Evolutionary conservation across 2,329 filamentous ascomycete species (phyloP), one percentile per base, ranked within the genome.

Genomic region (Triangularia verruculosa): DNA sequence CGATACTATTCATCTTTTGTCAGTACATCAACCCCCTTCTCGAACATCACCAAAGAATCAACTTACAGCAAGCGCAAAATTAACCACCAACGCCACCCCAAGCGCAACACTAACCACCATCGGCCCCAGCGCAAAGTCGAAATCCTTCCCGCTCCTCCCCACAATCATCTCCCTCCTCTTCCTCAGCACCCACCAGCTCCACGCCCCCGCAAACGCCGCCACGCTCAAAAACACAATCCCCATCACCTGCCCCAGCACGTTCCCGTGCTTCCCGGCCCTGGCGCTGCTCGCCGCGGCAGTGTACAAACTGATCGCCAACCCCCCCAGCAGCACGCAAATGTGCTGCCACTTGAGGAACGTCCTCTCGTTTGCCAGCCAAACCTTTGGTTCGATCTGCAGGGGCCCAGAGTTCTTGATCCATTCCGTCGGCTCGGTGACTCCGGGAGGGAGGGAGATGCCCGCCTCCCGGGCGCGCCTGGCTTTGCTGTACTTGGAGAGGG

Each of bases 261-360:
- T 92, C n/a, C 39, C 39, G 34, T 47, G 69, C 88, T 80, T n/a
- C 6, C 91, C 91, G 0, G 4, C 3, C 11, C 15, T 39, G 11
- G 2, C n/a, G 13, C 61, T 60, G 12, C 64, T 93, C 0, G 94
- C 92, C 7, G 39, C n/a, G 4, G 39, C 51, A 70, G 96, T 94
- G 79, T 94, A 97, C 27, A 99, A 80, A 22, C 89, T 91, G 12
- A 99, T 80, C 0, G 92, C 91, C 28, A 99, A 79, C 22, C 89
- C 88, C 39, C 93, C 93, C 24, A 99, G 87, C 13, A 99, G 83
- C 57, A 99, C 87, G 66, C 88, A 89, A 72, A 99, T 93, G 76
- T 98, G 93, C 80, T 98, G 92, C 95, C 95, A 99, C 77, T 97
- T 98, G 77, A 99, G 89, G 75, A 97, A 99, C 0, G 95, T 99